Evolutionary conservation across 164 flowering plant genomes (phyloP).

Genomic region (Nymphaea thermarum): DNA sequence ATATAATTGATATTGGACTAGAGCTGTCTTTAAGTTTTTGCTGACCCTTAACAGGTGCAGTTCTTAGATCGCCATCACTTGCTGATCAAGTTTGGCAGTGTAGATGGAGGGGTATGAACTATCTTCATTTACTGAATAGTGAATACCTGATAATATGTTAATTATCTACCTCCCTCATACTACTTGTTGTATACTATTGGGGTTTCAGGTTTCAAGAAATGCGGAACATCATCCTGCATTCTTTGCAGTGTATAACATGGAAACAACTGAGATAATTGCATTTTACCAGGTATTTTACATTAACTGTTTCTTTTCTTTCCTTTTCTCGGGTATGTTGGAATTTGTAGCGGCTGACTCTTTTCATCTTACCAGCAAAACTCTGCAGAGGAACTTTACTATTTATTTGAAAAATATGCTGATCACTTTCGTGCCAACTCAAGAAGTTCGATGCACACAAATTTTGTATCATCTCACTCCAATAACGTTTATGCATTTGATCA

Average conservation of each 20-base stretch:
- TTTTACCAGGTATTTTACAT: slow-evolving; percentile 65
- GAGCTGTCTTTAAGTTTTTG: no score
- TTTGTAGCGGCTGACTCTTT: neutral
- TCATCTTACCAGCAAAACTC: slow-evolving; percentile 43
- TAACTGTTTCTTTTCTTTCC: neutral
- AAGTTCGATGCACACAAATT: slow-evolving; percentile 49
- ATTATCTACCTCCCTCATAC: no score
- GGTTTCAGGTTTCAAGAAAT: slow-evolving; percentile 63
- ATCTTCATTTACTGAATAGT: slow-evolving; percentile 1
- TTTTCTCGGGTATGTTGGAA: neutral
- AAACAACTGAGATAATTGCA: slow-evolving; percentile 81
- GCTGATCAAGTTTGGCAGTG: slow-evolving; percentile 91
- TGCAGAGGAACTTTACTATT: slow-evolving; percentile 70
- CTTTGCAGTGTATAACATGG: slow-evolving; percentile 95
- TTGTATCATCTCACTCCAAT: slow-evolving; percentile 89
- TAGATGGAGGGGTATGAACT: slow-evolving; percentile 85
- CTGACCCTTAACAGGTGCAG: slow-evolving; percentile 53
- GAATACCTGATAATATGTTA: neutral
- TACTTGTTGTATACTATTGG: no score
- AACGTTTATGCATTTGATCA: slow-evolving; percentile 79
- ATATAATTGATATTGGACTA: no score
- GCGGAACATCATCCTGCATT: slow-evolving; percentile 78
- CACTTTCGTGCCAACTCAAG: slow-evolving; percentile 59
- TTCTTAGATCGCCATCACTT: slow-evolving; percentile 93
- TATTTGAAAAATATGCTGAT: slow-evolving; percentile 80